Percentiles rank a stretch among this genome's conserved stretches.
Evolutionary conservation across 345 rosid species (phyloP).

Genomic region (Ceriops tagal): DNA sequence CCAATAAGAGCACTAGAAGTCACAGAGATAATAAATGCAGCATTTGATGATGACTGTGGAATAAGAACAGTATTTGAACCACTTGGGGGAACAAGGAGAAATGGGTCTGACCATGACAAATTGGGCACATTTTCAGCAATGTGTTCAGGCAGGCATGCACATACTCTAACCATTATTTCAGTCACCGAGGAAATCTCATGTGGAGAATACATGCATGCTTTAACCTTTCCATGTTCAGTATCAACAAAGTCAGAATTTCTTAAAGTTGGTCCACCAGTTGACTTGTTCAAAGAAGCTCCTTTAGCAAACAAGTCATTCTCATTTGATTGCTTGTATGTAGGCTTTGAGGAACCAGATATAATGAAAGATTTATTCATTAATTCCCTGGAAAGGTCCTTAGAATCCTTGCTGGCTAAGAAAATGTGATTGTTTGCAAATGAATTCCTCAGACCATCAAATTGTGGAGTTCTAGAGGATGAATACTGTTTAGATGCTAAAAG

Average conservation of each 20-base stretch:
- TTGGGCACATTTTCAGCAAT: conserved; percentile 35
- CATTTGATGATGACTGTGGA: conserved; percentile 58
- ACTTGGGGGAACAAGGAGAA: conserved; percentile 74
- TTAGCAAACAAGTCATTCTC: conserved; percentile 26
- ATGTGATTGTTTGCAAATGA: conserved; percentile 39
- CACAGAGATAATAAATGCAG: conserved; percentile 71
- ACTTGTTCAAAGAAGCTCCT: conserved; percentile 30
- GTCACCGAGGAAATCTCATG: conserved; percentile 39
- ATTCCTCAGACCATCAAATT: conserved; percentile 30
- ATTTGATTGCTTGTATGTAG: conserved; percentile 21
- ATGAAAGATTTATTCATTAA: conserved; percentile 30
- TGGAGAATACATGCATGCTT: conserved; percentile 73
- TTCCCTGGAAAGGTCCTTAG: conserved; percentile 28
- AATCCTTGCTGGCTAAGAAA: conserved; percentile 28
- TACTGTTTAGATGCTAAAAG: conserved; percentile 51
- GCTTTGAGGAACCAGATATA: conserved; percentile 28
- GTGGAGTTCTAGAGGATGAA: conserved; percentile 29
- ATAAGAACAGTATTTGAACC: conserved; percentile 77
- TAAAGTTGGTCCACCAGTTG: conserved; percentile 29
- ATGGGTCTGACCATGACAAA: conserved; percentile 68
- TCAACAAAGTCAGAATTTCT: conserved; percentile 40
- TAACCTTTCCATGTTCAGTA: conserved; percentile 48
- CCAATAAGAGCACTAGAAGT: conserved; percentile 63
- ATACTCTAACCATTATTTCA: conserved; percentile 57
- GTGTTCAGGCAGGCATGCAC: conserved; percentile 44